These are phyloP conservation scores for Verbena officinalis DNA, from an alignment of 257 asterid species.

Conservation along the genomic window DNA sequence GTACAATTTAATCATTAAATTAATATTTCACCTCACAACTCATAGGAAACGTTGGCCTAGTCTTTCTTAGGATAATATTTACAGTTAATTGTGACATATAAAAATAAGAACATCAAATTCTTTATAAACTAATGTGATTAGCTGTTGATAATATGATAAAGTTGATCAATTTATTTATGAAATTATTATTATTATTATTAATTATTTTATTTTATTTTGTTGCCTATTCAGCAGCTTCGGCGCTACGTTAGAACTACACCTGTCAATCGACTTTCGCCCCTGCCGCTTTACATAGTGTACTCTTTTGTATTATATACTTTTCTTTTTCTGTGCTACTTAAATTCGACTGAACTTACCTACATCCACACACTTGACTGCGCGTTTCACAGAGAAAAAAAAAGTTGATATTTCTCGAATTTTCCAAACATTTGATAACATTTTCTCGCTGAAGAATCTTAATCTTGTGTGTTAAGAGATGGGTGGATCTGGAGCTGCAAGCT, in stretches of 20 bases:
- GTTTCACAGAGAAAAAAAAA: background rate
- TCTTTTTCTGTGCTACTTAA: background rate
- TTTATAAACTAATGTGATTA: no score
- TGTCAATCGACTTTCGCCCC: constrained; percentile 29
- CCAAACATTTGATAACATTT: background rate
- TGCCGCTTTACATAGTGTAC: background rate
- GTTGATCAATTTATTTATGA: background rate
- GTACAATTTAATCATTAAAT: no score
- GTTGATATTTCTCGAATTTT: background rate
- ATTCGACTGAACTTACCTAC: background rate
- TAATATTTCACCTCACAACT: background rate
- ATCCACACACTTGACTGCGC: background rate
- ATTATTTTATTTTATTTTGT: background rate
- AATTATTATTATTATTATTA: no score
- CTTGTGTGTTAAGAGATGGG: constrained; percentile 45
- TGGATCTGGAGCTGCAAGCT: constrained; percentile 74
- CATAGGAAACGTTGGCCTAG: background rate
- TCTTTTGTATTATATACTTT: background rate
- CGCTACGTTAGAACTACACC: constrained; percentile 16
- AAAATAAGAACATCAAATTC: no score
- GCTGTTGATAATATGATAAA: background rate
- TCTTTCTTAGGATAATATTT: background rate
- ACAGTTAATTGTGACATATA: no score
- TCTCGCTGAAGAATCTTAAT: background rate
- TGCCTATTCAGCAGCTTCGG: background rate